Base-by-base conservation (phyloP, 1,284 basidiomycete species). In the Moesziomyces antarcticus region DNA sequence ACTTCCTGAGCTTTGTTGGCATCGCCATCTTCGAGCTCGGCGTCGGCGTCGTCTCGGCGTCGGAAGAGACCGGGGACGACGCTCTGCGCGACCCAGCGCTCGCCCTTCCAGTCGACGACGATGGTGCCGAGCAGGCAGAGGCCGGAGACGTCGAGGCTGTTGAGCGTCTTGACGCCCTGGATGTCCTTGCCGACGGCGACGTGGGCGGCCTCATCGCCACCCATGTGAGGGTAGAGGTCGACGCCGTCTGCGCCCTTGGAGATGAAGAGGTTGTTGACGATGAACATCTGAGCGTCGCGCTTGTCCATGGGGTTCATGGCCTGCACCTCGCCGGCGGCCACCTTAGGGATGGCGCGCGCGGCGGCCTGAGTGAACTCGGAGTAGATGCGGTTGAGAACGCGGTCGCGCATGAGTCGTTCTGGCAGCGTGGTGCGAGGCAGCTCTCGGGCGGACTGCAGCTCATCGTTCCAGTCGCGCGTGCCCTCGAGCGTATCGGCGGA, bases 401-500 rank as follows among this genome's bases (percentile, higher is more conserved):
- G 86, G 73, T 88, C 88, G 41, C 88, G 83, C 70, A 88, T 80
- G 27, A 88, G 85, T 16, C 87, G 84, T 75, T 88, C 88, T 56
- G 86, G 85, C 59, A 87, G 85, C 18, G 82, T 85, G 27, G 81
- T 77, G 58, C 84, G 83, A 13, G 88, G 87, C 41, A 88, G 81
- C 81, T 89, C 88, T 53, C 86, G 85, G 68, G 87, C 86, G 41
- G 87, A 86, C 69, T 88, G 87, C 41, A 88, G 85, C 84, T 89
- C 88, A 74, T 89, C 88, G 80, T 88, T 88, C 88, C 88, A 89
- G 78, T 89, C 88, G 56, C 88, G 84, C 5, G 87, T 86, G 21
- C 84, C 85, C 56, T 88, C 88, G 27, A 88, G 83, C 18, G 85
- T 85, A 52, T 88, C 87, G 25, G 86, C 83, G 3, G 84, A 84